These are phyloP conservation scores for Chlamydomonas asymmetrica DNA, from an alignment of 139 green algal genomes.

Conservation along the genomic window DNA sequence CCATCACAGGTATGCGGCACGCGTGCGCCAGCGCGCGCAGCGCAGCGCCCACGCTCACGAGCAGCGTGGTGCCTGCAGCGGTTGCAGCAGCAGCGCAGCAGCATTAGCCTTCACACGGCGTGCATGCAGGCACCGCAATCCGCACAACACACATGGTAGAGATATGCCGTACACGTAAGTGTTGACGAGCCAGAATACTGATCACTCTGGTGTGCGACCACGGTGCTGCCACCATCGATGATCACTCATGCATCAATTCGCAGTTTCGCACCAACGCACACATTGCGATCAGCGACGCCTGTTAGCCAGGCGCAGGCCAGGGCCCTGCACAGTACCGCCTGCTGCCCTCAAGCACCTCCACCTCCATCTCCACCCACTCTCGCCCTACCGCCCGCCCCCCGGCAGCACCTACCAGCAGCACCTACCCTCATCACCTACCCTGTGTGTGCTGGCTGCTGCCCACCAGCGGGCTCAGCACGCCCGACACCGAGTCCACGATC, in stretches of 20 bases:
- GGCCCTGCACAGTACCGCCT: neutral
- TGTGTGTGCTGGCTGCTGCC: conserved; percentile 42
- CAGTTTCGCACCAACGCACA: no score
- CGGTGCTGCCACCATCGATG: no score
- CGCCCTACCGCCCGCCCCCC: no score
- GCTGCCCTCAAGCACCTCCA: neutral
- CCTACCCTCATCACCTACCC: conserved; percentile 5
- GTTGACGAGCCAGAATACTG: no score
- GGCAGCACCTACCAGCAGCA: neutral
- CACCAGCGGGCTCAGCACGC: conserved; percentile 38
- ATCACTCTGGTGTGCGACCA: no score
- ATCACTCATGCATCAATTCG: neutral
- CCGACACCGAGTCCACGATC: conserved; percentile 57
- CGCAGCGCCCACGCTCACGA: conserved; percentile 21
- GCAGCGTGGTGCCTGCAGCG: conserved; percentile 36
- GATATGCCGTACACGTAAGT: no score
- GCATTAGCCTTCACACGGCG: neutral
- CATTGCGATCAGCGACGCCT: neutral
- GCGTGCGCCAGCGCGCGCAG: conserved; percentile 36
- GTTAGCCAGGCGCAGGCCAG: neutral
- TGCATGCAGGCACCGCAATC: neutral
- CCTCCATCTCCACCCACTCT: neutral
- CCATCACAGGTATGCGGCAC: conserved; percentile 39
- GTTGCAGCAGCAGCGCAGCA: neutral
- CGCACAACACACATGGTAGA: neutral